Base-by-base conservation (phyloP, 108 stramenopile species). In the Nannochloropsis salina region DNA sequence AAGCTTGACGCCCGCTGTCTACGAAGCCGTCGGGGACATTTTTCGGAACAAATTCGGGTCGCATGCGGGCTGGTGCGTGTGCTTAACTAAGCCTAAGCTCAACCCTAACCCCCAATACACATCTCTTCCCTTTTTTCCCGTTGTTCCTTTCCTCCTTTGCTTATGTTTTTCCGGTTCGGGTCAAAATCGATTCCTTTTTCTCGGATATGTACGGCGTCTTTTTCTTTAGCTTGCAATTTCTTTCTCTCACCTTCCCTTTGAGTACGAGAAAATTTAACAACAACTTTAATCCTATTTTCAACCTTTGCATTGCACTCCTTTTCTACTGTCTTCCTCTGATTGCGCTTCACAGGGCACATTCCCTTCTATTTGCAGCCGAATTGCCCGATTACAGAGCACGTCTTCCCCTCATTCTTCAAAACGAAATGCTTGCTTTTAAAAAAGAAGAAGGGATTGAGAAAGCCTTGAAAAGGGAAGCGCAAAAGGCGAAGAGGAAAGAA, bases 301-400 rank as follows among this genome's bases (percentile, higher is more conserved):
- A 12, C 47, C 15, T 51, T 51, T 51, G 10, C 47, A 0, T 51
- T 51, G 10, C 15, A 10, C 15, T 51, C 47, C 47, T 15, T 51
- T 15, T 15, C 47, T 51, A 10, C 47, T 15, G 10, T 1, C 61
- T n/a, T 74, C 61, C 61, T n/a, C n/a, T n/a, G 20, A 15, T 74
- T n/a, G 20, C 61, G 4, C 15, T 15, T 51, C 47, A 12, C 47
- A 74, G 61, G 61, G 98, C 99, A 5, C 99, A 99, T 90, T 94
- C 95, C 44, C 87, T 99, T 44, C 92, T 99, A 9, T 99, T 99
- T 91, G 97, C 97, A 15, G 98, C 98, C 6, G 93, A 93, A 45
- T 88, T 93, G 44, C 92, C 92, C 21, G 88, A 42, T 15, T 92
- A 92, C 47, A 81, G 84, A 43, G 82, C 31, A 22, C 22, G 83